These are phyloP conservation scores for Colletotrichum cuscutae DNA, from an alignment of 2,329 filamentous ascomycete genomes.

Conservation along the genomic window DNA sequence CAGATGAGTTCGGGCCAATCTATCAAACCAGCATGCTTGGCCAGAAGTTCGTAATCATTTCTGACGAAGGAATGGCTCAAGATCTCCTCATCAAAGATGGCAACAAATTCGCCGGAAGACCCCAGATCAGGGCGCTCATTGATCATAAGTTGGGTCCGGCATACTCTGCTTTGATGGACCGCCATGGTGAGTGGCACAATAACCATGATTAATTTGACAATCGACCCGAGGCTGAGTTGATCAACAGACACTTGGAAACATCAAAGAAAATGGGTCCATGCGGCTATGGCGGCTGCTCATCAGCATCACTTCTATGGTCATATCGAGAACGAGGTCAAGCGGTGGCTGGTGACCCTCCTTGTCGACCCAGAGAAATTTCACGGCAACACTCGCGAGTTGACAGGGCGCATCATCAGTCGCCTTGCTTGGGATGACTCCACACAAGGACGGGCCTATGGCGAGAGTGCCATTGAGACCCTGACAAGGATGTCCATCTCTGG, in stretches of 20 bases:
- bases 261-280: slow-evolving; percentile 63
- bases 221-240: not conserved
- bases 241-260: slow-evolving; percentile 56
- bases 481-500: slow-evolving; percentile 64
- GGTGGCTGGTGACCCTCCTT: slow-evolving; percentile 57
- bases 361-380: slow-evolving; percentile 58
- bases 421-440: slow-evolving; percentile 62
- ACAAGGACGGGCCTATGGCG: slow-evolving; percentile 56
- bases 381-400: slow-evolving; percentile 58
- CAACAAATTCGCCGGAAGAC: slow-evolving; percentile 61
- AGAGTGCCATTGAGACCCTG: slow-evolving; percentile 57
- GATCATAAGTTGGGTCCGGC: slow-evolving; percentile 59
- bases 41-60: slow-evolving; percentile 56
- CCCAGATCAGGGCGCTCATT: slow-evolving; percentile 60
- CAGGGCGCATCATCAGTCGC: slow-evolving; percentile 60
- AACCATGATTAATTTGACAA: not conserved
- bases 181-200: slow-evolving; percentile 51
- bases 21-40: slow-evolving; percentile 53
- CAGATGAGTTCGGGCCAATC: slow-evolving; percentile 53
- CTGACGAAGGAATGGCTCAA: slow-evolving; percentile 58
- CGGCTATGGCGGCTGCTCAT: slow-evolving; percentile 55
- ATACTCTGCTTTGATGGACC: slow-evolving; percentile 62
- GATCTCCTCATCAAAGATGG: slow-evolving; percentile 61
- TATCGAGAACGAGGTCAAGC: slow-evolving; percentile 57
- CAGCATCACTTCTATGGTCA: slow-evolving; percentile 58